These are phyloP conservation scores for Sporothrix schenckii DNA, from an alignment of 2,329 filamentous ascomycete genomes.

Conservation along the genomic window DNA sequence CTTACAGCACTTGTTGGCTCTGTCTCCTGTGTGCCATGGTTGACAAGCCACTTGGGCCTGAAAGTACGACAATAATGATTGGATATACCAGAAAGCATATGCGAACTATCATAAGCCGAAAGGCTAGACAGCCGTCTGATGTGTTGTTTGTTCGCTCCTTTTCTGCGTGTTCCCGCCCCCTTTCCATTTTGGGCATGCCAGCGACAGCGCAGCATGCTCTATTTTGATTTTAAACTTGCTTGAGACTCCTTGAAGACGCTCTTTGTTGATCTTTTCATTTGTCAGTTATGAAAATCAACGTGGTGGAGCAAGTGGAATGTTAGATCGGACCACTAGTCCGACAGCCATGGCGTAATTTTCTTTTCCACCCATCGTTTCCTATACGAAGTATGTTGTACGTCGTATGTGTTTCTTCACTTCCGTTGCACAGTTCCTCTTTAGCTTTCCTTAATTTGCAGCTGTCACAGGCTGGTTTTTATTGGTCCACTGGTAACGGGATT, in stretches of 20 bases:
- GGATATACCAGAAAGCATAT: not conserved
- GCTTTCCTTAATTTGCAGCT: not conserved
- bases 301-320: too few species aligned
- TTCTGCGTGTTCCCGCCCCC: not conserved
- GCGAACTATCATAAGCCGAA: not conserved
- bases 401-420: not conserved
- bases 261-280: too few species aligned
- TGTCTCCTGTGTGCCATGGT: not conserved
- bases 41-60: not conserved
- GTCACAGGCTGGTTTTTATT: not conserved
- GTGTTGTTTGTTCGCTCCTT: slow-evolving; percentile 2
- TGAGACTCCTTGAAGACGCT: too few species aligned
- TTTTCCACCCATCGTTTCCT: not conserved
- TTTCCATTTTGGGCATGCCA: not conserved
- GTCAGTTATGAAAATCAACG: too few species aligned
- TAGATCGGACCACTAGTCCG: too few species aligned
- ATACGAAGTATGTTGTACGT: too few species aligned
- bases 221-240: too few species aligned
- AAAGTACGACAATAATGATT: not conserved
- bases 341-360: not conserved
- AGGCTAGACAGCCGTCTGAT: slow-evolving; percentile 6
- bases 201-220: not conserved
- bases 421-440: not conserved
- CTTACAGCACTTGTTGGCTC: not conserved
- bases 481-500: not conserved